Evolutionary conservation across 331 rosid species (phyloP).

Genomic region (Malus hybrid): DNA sequence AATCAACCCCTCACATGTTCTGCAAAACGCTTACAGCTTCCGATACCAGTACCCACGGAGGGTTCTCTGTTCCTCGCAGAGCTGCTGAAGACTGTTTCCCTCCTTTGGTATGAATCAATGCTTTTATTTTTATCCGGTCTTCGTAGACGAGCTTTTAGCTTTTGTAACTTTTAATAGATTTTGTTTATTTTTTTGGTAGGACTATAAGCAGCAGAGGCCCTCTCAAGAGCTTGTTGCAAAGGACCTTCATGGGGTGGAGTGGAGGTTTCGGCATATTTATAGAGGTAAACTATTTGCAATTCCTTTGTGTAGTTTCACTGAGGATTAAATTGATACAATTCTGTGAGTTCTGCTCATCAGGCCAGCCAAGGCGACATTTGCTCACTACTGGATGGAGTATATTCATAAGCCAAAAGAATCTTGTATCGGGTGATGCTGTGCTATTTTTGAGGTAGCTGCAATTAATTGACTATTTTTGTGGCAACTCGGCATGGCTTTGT

Average conservation of each 20-base stretch:
- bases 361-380: constrained; percentile 98
- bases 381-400: constrained; percentile 97
- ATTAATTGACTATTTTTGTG: neutral
- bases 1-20: constrained; percentile 94
- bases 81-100: constrained; percentile 99
- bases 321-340: constrained; percentile 7
- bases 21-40: constrained; percentile 98
- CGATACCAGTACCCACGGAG: constrained; percentile 96
- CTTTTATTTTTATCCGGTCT: neutral
- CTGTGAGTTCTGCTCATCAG: constrained; percentile 38
- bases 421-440: constrained; percentile 95
- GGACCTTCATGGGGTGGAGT: constrained; percentile 86
- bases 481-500: neutral
- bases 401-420: constrained; percentile 92
- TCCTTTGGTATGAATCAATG: constrained; percentile 52
- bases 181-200: constrained; percentile 36
- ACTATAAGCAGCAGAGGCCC: constrained; percentile 90
- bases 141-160: no score
- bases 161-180: neutral
- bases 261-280: constrained; percentile 89
- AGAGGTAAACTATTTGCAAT: constrained; percentile 47
- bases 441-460: constrained; percentile 69
- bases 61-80: constrained; percentile 95
- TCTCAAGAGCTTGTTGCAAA: constrained; percentile 95
- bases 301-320: constrained; percentile 18